Base-by-base conservation (phyloP, 2,329 filamentous ascomycete species). In the Ophiocordyceps sinensis region DNA sequence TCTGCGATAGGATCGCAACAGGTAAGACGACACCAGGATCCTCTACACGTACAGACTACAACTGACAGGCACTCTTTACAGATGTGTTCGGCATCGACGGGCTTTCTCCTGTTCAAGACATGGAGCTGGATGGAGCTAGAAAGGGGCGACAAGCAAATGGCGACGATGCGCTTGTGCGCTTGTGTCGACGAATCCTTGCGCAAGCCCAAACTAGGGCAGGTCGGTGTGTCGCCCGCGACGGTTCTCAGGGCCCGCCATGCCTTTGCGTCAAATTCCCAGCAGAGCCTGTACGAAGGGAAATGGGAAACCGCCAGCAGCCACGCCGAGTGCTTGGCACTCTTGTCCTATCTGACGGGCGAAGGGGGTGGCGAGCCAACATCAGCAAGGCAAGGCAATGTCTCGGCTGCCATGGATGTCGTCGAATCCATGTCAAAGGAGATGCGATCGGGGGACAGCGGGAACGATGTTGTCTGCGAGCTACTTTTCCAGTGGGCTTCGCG, bases 61-160 rank as follows among this genome's bases (percentile, higher is more conserved):
- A 10, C 46, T 47, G 39, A 52, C 44, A 12, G 1, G 1, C 4
- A 4, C 28, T 12, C 5, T 9, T 26, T 29, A 2, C 14, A 57
- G 54, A 46, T 52, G 6, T 45, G 41, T 4, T 30, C 40, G 5
- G 38, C 41, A 15, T 32, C 47, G 21, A 43, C 53, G 5, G 52
- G 51, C 14, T 52, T 56, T 44, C 48, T 68, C 2, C 57, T 85
- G 2, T 75, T 73, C 67, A 69, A 71, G 41, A 70, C 71, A 2
- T 83, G 78, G 72, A 65, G 79, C 1, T 87, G 81, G 79, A 67
- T 79, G 47, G 70, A 76, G n/a, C 60, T 91, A 4, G 59, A 56
- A 15, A 51, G 50, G 9, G 57, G 58, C 1, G 51, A 63, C 17
- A 57, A 57, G 10, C 35, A 49, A 0, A 42, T 52, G 13, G 66